These are phyloP conservation scores for Hippophae rhamnoides DNA, from an alignment of 306 rosid species.

Conservation along the genomic window DNA sequence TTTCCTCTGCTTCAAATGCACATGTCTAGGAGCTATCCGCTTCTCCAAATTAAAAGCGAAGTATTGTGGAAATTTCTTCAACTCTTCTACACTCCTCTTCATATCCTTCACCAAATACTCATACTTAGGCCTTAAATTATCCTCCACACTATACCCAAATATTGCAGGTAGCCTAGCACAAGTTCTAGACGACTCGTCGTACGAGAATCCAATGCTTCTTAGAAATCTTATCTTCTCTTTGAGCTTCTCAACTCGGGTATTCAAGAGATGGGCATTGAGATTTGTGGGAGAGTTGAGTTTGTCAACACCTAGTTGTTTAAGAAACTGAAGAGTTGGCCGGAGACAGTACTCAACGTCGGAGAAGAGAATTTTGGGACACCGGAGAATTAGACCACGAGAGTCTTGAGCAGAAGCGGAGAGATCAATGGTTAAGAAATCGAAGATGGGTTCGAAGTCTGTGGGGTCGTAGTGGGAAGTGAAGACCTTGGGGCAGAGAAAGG, in stretches of 20 bases:
- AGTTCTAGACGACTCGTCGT: constrained; percentile 37
- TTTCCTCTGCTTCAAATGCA: constrained; percentile 55
- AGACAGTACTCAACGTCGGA: constrained; percentile 58
- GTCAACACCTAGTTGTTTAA: constrained; percentile 35
- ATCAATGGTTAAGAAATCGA: constrained; percentile 42
- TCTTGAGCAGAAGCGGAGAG: constrained; percentile 32
- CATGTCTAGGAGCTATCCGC: constrained; percentile 55
- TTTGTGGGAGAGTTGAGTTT: constrained; percentile 33
- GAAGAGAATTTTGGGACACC: constrained; percentile 59
- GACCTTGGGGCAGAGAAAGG: constrained; percentile 42
- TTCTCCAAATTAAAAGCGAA: constrained; percentile 70
- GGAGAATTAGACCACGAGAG: constrained; percentile 44
- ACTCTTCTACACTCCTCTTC: constrained; percentile 56
- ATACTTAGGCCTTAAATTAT: constrained; percentile 48
- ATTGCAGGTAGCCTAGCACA: constrained; percentile 62
- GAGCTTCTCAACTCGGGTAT: constrained; percentile 59
- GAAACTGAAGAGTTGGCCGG: constrained; percentile 52
- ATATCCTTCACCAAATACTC: constrained; percentile 57
- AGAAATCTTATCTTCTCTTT: constrained; percentile 36
- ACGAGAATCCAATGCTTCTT: constrained; percentile 35
- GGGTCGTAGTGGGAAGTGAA: constrained; percentile 37
- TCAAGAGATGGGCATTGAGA: constrained; percentile 56
- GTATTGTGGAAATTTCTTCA: constrained; percentile 64
- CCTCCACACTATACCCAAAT: constrained; percentile 60
- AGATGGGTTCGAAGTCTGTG: constrained; percentile 41